Evolutionary conservation across 23 red algal genomes (phyloP).

Genomic region (Cyanidioschyzon merolae): DNA sequence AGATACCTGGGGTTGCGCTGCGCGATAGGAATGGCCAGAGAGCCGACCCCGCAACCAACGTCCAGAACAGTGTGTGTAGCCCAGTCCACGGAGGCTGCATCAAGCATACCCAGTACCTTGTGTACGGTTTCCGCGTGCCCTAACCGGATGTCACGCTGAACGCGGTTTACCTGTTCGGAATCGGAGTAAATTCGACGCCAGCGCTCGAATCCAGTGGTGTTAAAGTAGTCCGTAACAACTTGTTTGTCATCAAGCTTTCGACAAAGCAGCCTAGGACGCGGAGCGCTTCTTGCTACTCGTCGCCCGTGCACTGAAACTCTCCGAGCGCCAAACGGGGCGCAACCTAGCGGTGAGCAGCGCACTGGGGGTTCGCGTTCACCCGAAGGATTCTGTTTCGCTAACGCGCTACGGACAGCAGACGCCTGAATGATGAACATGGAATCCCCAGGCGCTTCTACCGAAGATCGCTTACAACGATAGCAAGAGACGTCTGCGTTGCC

Average conservation of each 20-base stretch:
- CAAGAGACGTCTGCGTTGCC: no score
- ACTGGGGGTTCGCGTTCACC: no score
- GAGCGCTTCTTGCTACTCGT: no score
- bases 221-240: constrained; percentile 81
- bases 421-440: no score
- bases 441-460: no score
- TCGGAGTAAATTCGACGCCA: constrained; percentile 97
- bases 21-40: constrained; percentile 68
- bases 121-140: constrained; percentile 79
- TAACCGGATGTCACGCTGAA: constrained; percentile 81
- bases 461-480: no score
- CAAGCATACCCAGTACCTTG: constrained; percentile 54
- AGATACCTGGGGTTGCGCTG: constrained; percentile 38
- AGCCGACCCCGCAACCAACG: constrained; percentile 94
- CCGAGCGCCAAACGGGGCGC: no score
- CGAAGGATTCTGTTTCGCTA: no score
- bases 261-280: no score
- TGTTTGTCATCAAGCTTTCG: constrained; percentile 54
- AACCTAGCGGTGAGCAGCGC: no score
- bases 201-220: constrained; percentile 86
- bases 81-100: constrained; percentile 44
- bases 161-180: constrained; percentile 65
- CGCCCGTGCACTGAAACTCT: no score
- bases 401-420: no score
- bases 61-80: constrained; percentile 48